Evolutionary conservation across 192 early-diverging fungal species (phyloP), one percentile per base, ranked within the genome.

Genomic region (Piromyces finnis): DNA sequence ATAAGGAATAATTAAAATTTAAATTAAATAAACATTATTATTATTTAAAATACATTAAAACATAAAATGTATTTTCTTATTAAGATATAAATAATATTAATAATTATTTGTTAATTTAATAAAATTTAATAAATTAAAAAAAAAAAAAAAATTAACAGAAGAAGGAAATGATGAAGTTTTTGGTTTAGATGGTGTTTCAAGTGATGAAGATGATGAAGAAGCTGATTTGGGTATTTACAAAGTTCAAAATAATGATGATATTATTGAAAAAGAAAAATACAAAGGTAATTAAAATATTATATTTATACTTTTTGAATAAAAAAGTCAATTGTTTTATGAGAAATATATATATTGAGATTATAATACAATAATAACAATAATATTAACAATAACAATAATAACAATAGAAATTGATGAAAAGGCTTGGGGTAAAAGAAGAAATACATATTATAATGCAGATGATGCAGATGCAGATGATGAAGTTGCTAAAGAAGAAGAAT

Each of bases 161-260:
- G 88, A 90, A n/a, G 91, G 88, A 15, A 93, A 95, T 81, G 86
- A 93, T 78, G 93, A 96, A 84, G 92, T 95, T 6, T 88, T 93
- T 81, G 91, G 91, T 32, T 84, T 95, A n/a, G 88, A 89, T 18
- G 88, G 85, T 5, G 82, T 81, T n/a, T 78, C 35, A 29, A n/a
- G 82, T 28, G 83, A 83, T 36, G 79, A 83, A 37, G 35, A 51
- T 68, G 83, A 81, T 9, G 83, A 81, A 30, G 79, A 83, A 7
- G 32, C 13, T 22, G 41, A 51, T 51, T 51, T 51, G 6, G 41
- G 41, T 51, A 51, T 51, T 51, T 51, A 51, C 22, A 51, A 51
- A 6, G 41, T 51, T 51, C 11, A 82, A 5, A 77, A 79, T 68
- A 82, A 39, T 80, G 41, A 29, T 9, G 80, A 83, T 80, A 27